Evolutionary conservation across 495 filamentous ascomycete genomes (phyloP).

Genomic region (Xylaria palmicola): DNA sequence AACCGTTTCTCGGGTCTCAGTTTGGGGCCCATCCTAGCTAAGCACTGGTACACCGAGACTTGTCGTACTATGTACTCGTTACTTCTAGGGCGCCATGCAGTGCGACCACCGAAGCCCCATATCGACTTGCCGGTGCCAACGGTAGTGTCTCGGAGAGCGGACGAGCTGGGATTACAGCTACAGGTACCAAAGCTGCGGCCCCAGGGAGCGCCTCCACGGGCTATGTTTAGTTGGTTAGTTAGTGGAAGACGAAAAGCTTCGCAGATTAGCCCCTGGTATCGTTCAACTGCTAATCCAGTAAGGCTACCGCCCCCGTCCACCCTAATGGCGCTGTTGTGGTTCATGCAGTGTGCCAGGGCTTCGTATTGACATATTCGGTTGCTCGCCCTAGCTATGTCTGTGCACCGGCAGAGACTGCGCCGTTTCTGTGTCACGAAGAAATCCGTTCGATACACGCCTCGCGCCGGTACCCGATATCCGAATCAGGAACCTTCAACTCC

Average conservation of each 20-base stretch:
- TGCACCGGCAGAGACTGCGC: not conserved
- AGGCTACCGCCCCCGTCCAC: too few species aligned
- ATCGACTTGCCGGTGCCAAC: conserved; percentile 5
- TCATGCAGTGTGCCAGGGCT: not conserved
- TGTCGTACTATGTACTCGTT: conserved; percentile 5
- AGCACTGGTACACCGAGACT: conserved; percentile 6
- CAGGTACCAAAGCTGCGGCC: not conserved
- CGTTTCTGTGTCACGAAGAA: not conserved
- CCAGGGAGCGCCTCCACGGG: not conserved
- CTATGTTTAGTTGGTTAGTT: not conserved
- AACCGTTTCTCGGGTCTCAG: conserved; percentile 16
- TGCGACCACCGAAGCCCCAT: conserved; percentile 6
- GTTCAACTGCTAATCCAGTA: not conserved
- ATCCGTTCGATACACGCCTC: not conserved
- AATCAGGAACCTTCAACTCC: not conserved
- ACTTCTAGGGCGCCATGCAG: conserved; percentile 4
- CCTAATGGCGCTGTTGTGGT: not conserved
- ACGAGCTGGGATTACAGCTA: not conserved
- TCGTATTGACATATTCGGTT: not conserved
- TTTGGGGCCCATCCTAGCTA: conserved; percentile 7
- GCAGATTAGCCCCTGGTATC: not conserved
- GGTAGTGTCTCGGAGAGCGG: not conserved
- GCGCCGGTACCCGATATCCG: not conserved
- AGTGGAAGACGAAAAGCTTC: not conserved
- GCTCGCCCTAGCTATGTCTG: not conserved